Conservation (phyloP, 768 basidiomycete species). For the Basidioascus undulatus region DNA sequence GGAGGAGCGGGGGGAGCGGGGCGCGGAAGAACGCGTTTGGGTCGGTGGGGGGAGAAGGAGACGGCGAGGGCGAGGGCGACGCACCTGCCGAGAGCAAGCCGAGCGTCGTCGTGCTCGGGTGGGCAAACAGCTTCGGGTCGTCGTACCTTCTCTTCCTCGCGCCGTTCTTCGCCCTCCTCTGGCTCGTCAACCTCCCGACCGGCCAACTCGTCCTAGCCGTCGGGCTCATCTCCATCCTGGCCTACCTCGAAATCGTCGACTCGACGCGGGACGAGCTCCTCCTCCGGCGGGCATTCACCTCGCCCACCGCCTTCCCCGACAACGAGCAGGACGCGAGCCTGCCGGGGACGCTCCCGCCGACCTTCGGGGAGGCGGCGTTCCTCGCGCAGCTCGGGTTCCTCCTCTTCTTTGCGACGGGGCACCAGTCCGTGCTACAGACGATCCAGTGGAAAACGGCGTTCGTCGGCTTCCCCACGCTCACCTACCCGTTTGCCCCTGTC, state of each 20-base stretch:
- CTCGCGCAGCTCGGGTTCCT: conserved; percentile 53
- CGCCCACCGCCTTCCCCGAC: conserved; percentile 6
- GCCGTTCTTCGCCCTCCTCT: conserved; percentile 33
- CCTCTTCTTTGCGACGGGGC: conserved; percentile 68
- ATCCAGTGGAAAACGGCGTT: conserved; percentile 94
- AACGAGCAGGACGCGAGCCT: too few species aligned
- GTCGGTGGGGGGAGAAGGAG: too few species aligned
- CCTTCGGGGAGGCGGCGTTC: conserved; percentile 44
- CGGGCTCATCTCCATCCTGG: conserved; percentile 37
- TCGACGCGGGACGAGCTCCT: conserved; percentile 38
- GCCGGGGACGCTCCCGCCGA: conserved; percentile 18
- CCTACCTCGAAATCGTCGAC: conserved; percentile 58
- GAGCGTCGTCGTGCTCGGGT: conserved; percentile 38
- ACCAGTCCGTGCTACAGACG: conserved; percentile 66
- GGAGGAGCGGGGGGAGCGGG: too few species aligned
- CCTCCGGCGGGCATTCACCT: neutral
- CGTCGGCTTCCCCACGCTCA: conserved; percentile 38
- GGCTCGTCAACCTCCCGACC: conserved; percentile 45
- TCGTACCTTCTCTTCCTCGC: conserved; percentile 66
- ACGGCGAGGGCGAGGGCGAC: too few species aligned
- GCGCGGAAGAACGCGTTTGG: too few species aligned
- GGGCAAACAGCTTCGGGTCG: conserved; percentile 71
- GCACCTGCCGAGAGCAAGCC: conserved; percentile 17
- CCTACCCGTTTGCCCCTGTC: conserved; percentile 46
- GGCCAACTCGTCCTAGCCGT: conserved; percentile 57